A percentile compares a stretch with the other conserved stretches of the same genome.
Conservation (phyloP, 441 rosid species). For the Viola pubescens region DNA sequence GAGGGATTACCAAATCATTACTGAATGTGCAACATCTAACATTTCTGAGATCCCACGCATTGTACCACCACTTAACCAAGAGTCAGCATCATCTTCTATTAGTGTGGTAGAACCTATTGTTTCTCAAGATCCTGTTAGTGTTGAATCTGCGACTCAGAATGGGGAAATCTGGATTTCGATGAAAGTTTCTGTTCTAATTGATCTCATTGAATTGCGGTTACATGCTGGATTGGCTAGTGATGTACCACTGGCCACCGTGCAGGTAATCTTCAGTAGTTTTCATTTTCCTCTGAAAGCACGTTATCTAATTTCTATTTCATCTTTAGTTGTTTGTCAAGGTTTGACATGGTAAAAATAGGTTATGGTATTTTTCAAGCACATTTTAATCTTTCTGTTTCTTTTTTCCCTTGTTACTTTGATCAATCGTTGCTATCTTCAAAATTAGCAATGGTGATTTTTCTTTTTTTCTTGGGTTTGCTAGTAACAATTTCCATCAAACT, state of each 20-base stretch:
- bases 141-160: conserved; percentile 29
- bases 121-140: conserved; percentile 33
- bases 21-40: conserved; percentile 88
- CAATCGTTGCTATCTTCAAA: too few relatives aligned
- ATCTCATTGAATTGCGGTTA: conserved; percentile 72
- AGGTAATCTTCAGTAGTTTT: conserved; percentile 37
- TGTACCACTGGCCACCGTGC: conserved; percentile 74
- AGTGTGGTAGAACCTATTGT: conserved; percentile 37
- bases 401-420: too few relatives aligned
- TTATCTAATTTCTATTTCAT: not conserved
- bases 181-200: conserved; percentile 65
- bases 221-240: conserved; percentile 68
- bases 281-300: not conserved
- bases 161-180: conserved; percentile 54
- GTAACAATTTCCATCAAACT: too few relatives aligned
- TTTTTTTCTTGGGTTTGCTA: too few relatives aligned
- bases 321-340: conserved; percentile 3
- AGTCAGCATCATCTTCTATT: conserved; percentile 36
- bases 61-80: conserved; percentile 51
- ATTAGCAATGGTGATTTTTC: too few relatives aligned
- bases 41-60: conserved; percentile 73
- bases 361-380: too few relatives aligned
- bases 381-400: too few relatives aligned
- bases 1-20: conserved; percentile 82
- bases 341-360: too few relatives aligned